A percentile compares a stretch with the other conserved stretches of the same genome.
Evolutionary conservation across 352 stramenopile genomes (phyloP).

Genomic region (Pythium rhizo-oryzae): DNA sequence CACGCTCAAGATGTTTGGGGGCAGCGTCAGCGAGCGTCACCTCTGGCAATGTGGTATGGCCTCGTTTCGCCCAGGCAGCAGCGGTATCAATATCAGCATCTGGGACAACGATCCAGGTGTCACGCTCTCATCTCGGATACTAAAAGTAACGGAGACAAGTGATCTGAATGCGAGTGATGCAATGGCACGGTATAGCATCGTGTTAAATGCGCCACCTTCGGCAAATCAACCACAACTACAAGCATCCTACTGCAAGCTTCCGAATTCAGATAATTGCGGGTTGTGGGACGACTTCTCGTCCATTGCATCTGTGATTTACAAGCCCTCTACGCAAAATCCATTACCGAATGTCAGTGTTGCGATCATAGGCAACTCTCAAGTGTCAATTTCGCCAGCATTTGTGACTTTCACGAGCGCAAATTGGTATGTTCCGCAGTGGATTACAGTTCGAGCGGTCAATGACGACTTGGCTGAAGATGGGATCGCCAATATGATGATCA

Average conservation of each 20-base stretch:
- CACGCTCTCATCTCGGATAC: conserved; percentile 45
- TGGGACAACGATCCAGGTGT: conserved; percentile 81
- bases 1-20: conserved; percentile 56
- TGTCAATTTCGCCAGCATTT: conserved; percentile 52
- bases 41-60: conserved; percentile 71
- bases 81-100: conserved; percentile 58
- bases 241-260: conserved; percentile 34
- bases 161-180: background rate
- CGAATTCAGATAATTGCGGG: conserved; percentile 45
- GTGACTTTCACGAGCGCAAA: conserved; percentile 64
- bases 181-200: conserved; percentile 47
- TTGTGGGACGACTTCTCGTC: conserved; percentile 48
- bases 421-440: conserved; percentile 65
- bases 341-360: conserved; percentile 58
- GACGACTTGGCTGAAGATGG: conserved; percentile 48
- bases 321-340: background rate
- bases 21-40: conserved; percentile 46
- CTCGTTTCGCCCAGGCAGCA: conserved; percentile 43
- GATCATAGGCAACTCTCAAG: conserved; percentile 47
- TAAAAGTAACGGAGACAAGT: conserved; percentile 43
- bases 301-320: conserved; percentile 41
- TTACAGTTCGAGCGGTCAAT: conserved; percentile 51
- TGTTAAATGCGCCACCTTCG: conserved; percentile 65
- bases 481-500: conserved; percentile 38
- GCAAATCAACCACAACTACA: conserved; percentile 15